Conservation (phyloP, 2,329 filamentous ascomycete species). For the Pseudogymnoascus sp. region DNA sequence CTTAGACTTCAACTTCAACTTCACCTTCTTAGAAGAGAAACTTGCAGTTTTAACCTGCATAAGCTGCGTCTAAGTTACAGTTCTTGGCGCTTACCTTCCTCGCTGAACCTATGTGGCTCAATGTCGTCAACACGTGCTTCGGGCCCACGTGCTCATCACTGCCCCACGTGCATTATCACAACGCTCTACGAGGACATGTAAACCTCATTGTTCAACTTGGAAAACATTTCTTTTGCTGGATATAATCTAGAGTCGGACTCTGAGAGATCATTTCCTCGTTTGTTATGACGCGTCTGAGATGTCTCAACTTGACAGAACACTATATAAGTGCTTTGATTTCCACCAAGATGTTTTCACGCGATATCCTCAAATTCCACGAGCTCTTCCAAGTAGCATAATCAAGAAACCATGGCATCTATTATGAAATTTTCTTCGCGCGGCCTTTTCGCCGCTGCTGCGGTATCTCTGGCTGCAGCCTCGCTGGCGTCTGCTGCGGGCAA, state of each 20-base stretch:
- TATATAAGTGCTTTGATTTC: background rate
- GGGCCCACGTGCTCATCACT: background rate
- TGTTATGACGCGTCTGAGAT: background rate
- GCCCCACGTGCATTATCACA: conserved; percentile 8
- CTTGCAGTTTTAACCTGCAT: background rate
- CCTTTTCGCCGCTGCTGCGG: background rate
- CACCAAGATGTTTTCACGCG: background rate
- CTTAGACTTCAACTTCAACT: background rate
- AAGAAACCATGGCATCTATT: background rate
- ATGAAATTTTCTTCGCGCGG: background rate
- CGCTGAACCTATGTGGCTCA: background rate
- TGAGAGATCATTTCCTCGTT: conserved; percentile 7
- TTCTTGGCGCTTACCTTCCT: background rate
- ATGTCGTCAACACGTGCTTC: background rate
- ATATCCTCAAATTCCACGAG: background rate
- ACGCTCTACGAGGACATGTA: background rate
- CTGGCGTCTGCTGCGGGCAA: conserved; percentile 7
- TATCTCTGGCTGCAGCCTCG: background rate
- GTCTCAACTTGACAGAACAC: background rate
- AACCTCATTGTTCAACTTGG: background rate
- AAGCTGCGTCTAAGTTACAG: background rate
- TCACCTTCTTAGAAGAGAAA: background rate
- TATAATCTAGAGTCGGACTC: background rate
- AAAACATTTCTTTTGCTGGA: conserved; percentile 8
- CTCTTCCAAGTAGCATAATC: background rate